Evolutionary conservation across 192 early-diverging fungal genomes (phyloP).

Genomic region (Diversispora epigaea): DNA sequence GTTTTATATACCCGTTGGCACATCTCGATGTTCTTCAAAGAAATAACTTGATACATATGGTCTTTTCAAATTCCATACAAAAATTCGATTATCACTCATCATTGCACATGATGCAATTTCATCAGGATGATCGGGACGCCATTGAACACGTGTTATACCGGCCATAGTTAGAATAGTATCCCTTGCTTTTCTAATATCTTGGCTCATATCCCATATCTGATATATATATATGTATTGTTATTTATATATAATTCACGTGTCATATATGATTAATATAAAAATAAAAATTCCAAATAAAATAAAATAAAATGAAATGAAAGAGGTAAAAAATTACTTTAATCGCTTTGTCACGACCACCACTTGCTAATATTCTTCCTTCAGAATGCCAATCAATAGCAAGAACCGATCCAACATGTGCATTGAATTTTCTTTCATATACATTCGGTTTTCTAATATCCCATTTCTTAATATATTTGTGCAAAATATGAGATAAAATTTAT

Average conservation of each 20-base stretch:
- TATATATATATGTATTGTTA: neutral
- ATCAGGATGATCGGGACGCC: constrained; percentile 64
- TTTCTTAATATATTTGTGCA: constrained; percentile 44
- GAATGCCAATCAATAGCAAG: constrained; percentile 76
- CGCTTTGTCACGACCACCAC: constrained; percentile 71
- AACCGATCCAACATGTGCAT: constrained; percentile 70
- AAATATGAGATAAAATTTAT: neutral
- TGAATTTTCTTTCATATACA: constrained; percentile 61
- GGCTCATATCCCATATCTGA: constrained; percentile 69
- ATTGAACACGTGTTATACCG: constrained; percentile 65
- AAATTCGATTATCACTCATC: constrained; percentile 60
- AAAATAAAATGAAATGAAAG: neutral
- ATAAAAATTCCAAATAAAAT: neutral
- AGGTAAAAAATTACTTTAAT: constrained; percentile 58
- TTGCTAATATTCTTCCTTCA: constrained; percentile 68
- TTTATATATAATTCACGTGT: neutral
- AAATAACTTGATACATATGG: constrained; percentile 67
- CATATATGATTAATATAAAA: neutral
- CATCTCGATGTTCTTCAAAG: constrained; percentile 67
- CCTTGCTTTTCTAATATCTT: constrained; percentile 57
- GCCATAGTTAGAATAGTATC: constrained; percentile 66
- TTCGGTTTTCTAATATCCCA: constrained; percentile 76
- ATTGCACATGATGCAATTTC: constrained; percentile 75
- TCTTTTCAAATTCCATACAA: constrained; percentile 70
- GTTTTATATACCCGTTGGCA: constrained; percentile 58